Base-by-base conservation (phyloP, 2,329 filamentous ascomycete species). In the Stemphylium beticola region DNA sequence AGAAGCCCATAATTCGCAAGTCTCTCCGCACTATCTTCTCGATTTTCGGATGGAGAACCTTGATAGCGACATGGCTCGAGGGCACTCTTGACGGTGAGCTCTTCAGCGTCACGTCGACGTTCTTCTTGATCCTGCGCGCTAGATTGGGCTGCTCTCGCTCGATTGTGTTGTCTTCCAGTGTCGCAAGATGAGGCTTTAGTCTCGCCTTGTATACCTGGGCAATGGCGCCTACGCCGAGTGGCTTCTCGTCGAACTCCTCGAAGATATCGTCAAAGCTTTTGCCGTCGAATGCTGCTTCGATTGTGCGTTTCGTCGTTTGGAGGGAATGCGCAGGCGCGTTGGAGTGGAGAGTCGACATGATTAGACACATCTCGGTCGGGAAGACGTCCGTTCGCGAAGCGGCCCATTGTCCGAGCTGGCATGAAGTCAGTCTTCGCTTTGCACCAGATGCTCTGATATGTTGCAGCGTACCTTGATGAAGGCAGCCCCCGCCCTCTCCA, bases 161-260 rank as follows among this genome's bases (percentile, higher is more conserved):
- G 1, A 86, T 73, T 46, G 88, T 85, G 17, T 79, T 73, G 41
- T 87, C 82, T 42, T 84, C 84, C 0, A 86, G 84, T 1, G 82
- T 83, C 5, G 90, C 87, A 47, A 98, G 79, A 64, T 90, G 87
- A 0, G 90, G 85, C 69, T 92, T 96, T 40, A 99, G 78, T 74
- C 92, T 97, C 0, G 95, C 95, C 72, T 92, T 96, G 82, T 99
- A 99, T 2, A 98, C 95, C 74, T 99, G 95, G 0, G 95, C 95
- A 66, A 99, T 98, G 26, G 95, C 95, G 10, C 95, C 95, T 0
- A 98, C 93, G 1, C 95, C 95, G 0, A 99, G 79, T 0, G 95
- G 95, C 62, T 82, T 86, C 76, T 96, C 91, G 24, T 97, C 83
- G 64, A 99, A 99, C 73, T 98, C 95, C 26, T 96, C 91, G 66